Percentiles rank a stretch among this genome's conserved stretches.
These are phyloP conservation scores for Cucurbita pepo DNA, from an alignment of 306 rosid species.

Conservation along the genomic window DNA sequence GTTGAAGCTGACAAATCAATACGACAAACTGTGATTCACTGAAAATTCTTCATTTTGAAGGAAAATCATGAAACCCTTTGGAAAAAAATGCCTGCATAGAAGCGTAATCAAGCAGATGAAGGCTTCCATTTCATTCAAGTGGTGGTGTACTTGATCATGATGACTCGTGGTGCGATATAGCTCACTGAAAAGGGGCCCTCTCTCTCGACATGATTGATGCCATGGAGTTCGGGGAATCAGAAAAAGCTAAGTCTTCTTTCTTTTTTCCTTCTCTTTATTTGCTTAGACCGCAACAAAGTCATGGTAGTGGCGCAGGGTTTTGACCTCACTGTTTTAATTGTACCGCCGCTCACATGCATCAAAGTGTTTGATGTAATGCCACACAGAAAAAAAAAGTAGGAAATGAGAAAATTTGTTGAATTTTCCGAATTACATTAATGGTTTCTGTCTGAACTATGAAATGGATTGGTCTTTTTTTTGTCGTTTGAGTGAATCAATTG, in stretches of 20 bases:
- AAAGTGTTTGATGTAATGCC: neutral
- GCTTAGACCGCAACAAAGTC: neutral
- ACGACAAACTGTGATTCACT: neutral
- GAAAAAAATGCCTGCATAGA: neutral
- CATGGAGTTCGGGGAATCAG: conserved; percentile 3
- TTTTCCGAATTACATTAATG: neutral
- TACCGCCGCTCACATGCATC: conserved; percentile 6
- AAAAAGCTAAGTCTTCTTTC: conserved; percentile 1
- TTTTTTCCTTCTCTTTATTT: neutral
- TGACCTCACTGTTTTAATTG: conserved; percentile 13
- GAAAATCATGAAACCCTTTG: neutral
- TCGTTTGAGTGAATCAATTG: neutral
- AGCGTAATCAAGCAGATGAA: neutral
- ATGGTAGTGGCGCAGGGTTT: neutral
- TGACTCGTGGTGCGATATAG: conserved; percentile 1
- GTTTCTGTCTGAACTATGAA: neutral
- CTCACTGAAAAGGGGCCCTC: conserved; percentile 3
- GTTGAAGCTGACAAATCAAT: conserved; percentile 1
- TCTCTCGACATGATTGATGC: neutral
- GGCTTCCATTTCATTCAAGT: neutral
- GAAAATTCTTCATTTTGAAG: neutral
- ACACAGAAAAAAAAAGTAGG: neutral
- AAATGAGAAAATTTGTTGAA: neutral
- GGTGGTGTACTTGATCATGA: neutral
- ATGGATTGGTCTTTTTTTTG: neutral